These are phyloP conservation scores for Hypoxylon sp. DNA, from an alignment of 2,329 filamentous ascomycete genomes.

Conservation along the genomic window DNA sequence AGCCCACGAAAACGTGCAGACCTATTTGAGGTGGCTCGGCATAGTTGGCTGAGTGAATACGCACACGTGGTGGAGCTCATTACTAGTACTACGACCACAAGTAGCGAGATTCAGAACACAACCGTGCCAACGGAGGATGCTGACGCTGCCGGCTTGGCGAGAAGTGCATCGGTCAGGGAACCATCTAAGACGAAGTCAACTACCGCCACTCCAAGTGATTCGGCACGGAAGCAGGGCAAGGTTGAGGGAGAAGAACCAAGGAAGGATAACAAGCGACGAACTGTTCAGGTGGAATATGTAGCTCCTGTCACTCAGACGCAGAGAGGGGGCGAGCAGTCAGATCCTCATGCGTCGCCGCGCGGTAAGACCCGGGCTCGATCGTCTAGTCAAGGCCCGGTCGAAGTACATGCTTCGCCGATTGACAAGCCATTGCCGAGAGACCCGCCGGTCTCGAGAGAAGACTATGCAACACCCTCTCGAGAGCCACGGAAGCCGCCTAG, in stretches of 20 bases:
- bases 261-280: slow-evolving; percentile 91
- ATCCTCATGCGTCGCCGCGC: slow-evolving; percentile 48
- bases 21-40: slow-evolving; percentile 94
- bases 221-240: slow-evolving; percentile 80
- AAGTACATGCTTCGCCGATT: slow-evolving; percentile 56
- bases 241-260: slow-evolving; percentile 74
- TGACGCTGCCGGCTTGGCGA: slow-evolving; percentile 75
- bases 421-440: slow-evolving; percentile 74
- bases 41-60: slow-evolving; percentile 98
- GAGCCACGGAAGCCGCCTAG: slow-evolving; percentile 61
- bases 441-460: slow-evolving; percentile 62
- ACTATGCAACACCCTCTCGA: slow-evolving; percentile 54
- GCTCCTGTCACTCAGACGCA: slow-evolving; percentile 88
- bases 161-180: slow-evolving; percentile 94
- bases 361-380: slow-evolving; percentile 65
- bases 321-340: slow-evolving; percentile 68
- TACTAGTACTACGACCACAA: slow-evolving; percentile 92
- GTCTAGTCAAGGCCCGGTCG: slow-evolving; percentile 66
- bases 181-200: slow-evolving; percentile 76
- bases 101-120: slow-evolving; percentile 85
- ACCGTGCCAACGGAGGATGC: slow-evolving; percentile 72
- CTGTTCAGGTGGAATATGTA: slow-evolving; percentile 98
- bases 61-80: slow-evolving; percentile 97
- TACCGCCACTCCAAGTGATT: slow-evolving; percentile 68
- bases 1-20: slow-evolving; percentile 96